Base-by-base conservation (phyloP, 176 grass and related monocot genomes). In the Hsuehochloa calcarea region DNA sequence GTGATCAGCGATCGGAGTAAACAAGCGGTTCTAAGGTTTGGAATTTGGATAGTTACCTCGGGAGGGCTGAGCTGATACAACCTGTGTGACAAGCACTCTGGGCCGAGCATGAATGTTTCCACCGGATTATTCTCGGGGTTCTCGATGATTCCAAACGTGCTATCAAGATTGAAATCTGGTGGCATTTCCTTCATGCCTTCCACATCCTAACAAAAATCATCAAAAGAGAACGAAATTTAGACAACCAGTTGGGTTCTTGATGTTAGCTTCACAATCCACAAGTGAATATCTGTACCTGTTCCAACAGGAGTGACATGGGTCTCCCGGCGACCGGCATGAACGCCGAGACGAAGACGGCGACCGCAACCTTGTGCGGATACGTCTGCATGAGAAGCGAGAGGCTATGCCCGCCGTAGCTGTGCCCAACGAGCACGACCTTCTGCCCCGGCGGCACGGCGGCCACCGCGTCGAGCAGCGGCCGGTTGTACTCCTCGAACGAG, bases 11-110 rank as follows among this genome's bases (percentile, higher is more conserved):
- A 20, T 55, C 51, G 5, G 51, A 55, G 51, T 44, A 25, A 26
- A 26, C 68, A 46, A 13, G 27, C 25, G 6, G 43, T 19, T 27
- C 20, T n/a, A 74, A 50, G 15, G 70, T 51, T 34, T 34, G 47
- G 47, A 51, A 34, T 1, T 73, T 29, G 22, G 7, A 3, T 5
- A 19, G 15, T 34, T 75, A 87, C 86, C 86, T 88, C 70, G 19
- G 51, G 62, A 78, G 86, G 81, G 80, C 72, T 70, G 72, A 84
- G 86, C 73, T 84, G 86, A 54, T 88, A 88, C 80, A 88, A 37
- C n/a, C 11, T 88, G 34, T 55, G 51, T 25, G 80, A 50, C 74
- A 88, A 25, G 34, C 56, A 88, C 40, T 88, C 37, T 2, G 23
- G 47, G 12, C 80, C 86, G 5, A 72, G 37, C 2, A 40, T 29